These are phyloP conservation scores for Flagelloscypha sp. DNA, from an alignment of 768 basidiomycete genomes.

Conservation along the genomic window DNA sequence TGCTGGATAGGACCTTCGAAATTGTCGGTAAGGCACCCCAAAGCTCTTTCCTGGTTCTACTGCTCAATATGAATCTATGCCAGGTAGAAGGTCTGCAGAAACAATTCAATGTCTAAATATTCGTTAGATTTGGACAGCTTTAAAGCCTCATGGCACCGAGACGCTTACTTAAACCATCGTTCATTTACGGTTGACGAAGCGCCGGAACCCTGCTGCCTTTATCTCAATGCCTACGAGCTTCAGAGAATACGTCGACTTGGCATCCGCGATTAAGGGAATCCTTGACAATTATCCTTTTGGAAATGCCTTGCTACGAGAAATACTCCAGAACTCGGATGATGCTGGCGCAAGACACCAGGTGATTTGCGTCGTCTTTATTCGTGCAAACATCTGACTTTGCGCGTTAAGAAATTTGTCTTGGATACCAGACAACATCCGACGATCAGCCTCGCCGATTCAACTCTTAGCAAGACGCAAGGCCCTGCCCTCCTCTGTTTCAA, in stretches of 20 bases:
- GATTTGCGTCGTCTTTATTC: no score
- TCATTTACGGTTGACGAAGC: no score
- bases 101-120: no score
- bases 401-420: constrained; percentile 16
- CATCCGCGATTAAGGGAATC: constrained; percentile 6
- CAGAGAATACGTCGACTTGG: constrained; percentile 6
- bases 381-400: not conserved
- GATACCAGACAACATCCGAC: constrained; percentile 17
- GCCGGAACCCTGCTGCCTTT: no score
- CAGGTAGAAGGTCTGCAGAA: no score
- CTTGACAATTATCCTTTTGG: constrained; percentile 8
- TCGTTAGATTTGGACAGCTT: no score
- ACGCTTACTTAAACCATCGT: no score
- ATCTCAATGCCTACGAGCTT: constrained; percentile 8
- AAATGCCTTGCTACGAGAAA: constrained; percentile 5
- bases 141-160: no score
- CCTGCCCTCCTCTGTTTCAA: constrained; percentile 22
- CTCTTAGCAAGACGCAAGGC: constrained; percentile 17
- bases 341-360: constrained; percentile 8
- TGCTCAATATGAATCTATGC: no score
- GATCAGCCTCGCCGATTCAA: constrained; percentile 11
- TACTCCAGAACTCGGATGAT: constrained; percentile 11
- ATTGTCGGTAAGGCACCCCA: no score
- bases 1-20: no score
- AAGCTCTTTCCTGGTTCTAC: no score